Percentiles rank a stretch among this genome's conserved stretches.
Conservation (phyloP, 768 basidiomycete species). For the Rhizopogon vesiculosus region DNA sequence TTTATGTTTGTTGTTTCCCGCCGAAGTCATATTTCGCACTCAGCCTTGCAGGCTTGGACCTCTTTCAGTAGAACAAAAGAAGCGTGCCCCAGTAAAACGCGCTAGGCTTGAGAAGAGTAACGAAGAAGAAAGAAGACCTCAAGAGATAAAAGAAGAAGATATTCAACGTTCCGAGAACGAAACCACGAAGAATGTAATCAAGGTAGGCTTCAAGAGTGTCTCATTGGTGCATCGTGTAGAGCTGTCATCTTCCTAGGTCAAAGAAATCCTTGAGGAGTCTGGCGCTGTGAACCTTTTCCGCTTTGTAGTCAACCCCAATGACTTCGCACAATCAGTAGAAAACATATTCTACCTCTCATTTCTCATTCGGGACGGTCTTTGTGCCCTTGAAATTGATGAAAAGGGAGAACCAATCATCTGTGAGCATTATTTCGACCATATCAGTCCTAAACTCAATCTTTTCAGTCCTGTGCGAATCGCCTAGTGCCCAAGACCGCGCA, state of each 20-base stretch:
- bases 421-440: constrained; percentile 28
- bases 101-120: constrained; percentile 69
- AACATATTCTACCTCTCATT: constrained; percentile 96
- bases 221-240: background rate
- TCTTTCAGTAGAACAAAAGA: constrained; percentile 80
- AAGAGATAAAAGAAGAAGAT: constrained; percentile 80
- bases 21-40: constrained; percentile 1
- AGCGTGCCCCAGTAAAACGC: constrained; percentile 55
- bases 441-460: background rate
- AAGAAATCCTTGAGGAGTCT: constrained; percentile 48
- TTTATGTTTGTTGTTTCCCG: constrained; percentile 66
- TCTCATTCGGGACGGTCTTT: constrained; percentile 81
- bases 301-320: constrained; percentile 85
- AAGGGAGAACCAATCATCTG: constrained; percentile 75
- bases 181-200: constrained; percentile 80
- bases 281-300: constrained; percentile 71
- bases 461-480: constrained; percentile 60
- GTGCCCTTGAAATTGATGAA: constrained; percentile 62
- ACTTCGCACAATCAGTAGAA: constrained; percentile 93
- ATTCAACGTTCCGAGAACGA: constrained; percentile 83
- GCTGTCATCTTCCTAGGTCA: constrained; percentile 41
- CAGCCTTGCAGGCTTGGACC: constrained; percentile 76
- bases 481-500: constrained; percentile 57
- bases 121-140: constrained; percentile 63
- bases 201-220: constrained; percentile 38